phyloP scores from a whole-genome alignment of 2,329 filamentous ascomycete species.

The Fusarium caatingaense region DNA sequence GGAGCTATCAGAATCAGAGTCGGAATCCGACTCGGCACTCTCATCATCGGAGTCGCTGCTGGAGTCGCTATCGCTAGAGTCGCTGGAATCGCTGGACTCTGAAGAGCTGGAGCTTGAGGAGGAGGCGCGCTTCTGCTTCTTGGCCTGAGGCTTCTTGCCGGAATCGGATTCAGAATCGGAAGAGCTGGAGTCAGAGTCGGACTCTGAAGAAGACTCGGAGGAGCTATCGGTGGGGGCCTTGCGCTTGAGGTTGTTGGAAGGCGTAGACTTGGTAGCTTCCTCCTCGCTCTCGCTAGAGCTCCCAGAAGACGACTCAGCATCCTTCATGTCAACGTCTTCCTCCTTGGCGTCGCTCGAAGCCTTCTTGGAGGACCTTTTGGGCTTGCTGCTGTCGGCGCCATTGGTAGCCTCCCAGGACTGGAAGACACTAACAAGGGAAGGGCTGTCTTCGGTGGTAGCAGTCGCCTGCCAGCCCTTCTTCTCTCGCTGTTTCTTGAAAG shows the following conservation, averaged over 20 bases:
- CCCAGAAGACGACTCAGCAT: slow-evolving; percentile 53
- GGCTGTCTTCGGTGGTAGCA: slow-evolving; percentile 41
- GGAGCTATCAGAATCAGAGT: slow-evolving; percentile 44
- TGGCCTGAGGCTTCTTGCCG: slow-evolving; percentile 60
- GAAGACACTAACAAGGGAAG: slow-evolving; percentile 63
- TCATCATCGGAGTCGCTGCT: slow-evolving; percentile 50
- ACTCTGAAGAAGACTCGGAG: slow-evolving; percentile 54
- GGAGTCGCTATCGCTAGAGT: slow-evolving; percentile 46
- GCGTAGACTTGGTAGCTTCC: slow-evolving; percentile 39
- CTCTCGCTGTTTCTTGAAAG: slow-evolving; percentile 72
- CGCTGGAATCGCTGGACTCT: slow-evolving; percentile 41
- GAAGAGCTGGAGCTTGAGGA: slow-evolving; percentile 32
- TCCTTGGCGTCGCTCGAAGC: slow-evolving; percentile 46
- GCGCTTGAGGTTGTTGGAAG: slow-evolving; percentile 54
- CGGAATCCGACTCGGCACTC: slow-evolving; percentile 51
- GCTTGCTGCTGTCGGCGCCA: slow-evolving; percentile 29
- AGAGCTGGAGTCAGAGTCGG: slow-evolving; percentile 43
- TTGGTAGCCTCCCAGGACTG: slow-evolving; percentile 60
- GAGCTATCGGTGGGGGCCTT: slow-evolving; percentile 52
- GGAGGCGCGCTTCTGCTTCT: slow-evolving; percentile 60
- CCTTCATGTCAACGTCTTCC: slow-evolving; percentile 61
- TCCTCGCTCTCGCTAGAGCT: slow-evolving; percentile 45
- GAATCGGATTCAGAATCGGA: slow-evolving; percentile 48
- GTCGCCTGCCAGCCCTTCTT: slow-evolving; percentile 60
- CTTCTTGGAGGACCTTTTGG: slow-evolving; percentile 39